Evolutionary conservation across 345 rosid species (phyloP), one percentile per base, ranked within the genome.

Genomic region (Salix exigua): DNA sequence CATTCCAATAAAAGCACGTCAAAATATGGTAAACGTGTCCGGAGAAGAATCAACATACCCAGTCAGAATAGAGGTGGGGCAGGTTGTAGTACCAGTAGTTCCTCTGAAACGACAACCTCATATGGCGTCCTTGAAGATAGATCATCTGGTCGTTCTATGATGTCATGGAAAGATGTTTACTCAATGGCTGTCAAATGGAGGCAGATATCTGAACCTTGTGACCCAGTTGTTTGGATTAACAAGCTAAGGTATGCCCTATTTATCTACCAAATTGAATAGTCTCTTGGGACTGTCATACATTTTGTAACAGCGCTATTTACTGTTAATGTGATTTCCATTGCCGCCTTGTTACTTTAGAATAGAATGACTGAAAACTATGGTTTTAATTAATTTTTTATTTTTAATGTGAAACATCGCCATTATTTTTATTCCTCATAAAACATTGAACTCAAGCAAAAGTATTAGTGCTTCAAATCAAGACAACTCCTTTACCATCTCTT

Each of bases 171-270:
- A 77, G 97, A 93, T 70, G 88, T 95, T 75, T 95, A 91, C 77
- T 84, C 96, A 1, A 73, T 87, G 74, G 97, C 97, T 81, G 96
- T 93, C 71, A 90, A 84, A 88, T 95, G 99, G 99, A 91, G 99
- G 82, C 99, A 95, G 88, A 91, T 95, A 79, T 95, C 99, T 81
- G 98, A 95, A 85, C 99, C 99, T 80, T 95, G 98, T 84, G 97
- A 95, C 70, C 97, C 98, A 40, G 98, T 95, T 80, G 97, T 95
- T 71, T 95, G 99, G 99, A 88, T 95, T 77, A 88, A 95, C 89
- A 93, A 89, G 83, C 87, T 95, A 82, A 89, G 97, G 96, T 93
- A 85, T 67, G 44, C 25, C 46, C 68, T 66, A 42, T 81, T 61
- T 17, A n/a, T 26, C 63, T 42, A 61, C 31, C 53, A 37, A 35